A percentile compares a stretch with the other conserved stretches of the same genome.
Evolutionary conservation across 169 alveolate species (phyloP).

Genomic region (Sarcocystis neurona): DNA sequence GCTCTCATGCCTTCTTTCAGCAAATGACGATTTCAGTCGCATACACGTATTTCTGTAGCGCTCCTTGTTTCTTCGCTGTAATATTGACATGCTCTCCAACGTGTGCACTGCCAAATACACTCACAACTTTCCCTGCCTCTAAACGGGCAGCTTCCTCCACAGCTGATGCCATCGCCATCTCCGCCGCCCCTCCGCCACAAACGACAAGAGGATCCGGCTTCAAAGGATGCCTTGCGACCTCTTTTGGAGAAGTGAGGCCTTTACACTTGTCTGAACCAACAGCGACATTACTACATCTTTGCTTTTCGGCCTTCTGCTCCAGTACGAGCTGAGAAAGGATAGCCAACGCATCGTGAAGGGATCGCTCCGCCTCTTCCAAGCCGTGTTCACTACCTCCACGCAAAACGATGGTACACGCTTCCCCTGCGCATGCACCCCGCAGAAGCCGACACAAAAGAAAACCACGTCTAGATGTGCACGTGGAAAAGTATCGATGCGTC

Average conservation of each 20-base stretch:
- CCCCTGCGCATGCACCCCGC: constrained; percentile 56
- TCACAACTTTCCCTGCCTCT: constrained; percentile 89
- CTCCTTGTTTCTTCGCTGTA: too few relatives aligned
- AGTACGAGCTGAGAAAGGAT: constrained; percentile 87
- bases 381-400: constrained; percentile 99
- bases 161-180: constrained; percentile 97
- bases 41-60: too few relatives aligned
- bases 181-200: constrained; percentile 99
- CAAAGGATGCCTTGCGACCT: not conserved
- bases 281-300: too few relatives aligned
- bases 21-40: too few relatives aligned
- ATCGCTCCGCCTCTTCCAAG: constrained; percentile 98
- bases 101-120: not conserved
- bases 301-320: constrained; percentile 49
- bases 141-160: constrained; percentile 93
- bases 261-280: too few relatives aligned
- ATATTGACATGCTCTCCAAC: too few relatives aligned
- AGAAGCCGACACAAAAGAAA: not conserved
- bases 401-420: constrained; percentile 97
- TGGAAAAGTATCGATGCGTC: not conserved
- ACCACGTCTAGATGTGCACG: not conserved
- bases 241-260: not conserved
- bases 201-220: constrained; percentile 87
- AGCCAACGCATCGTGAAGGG: constrained; percentile 99
- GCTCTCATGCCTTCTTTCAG: too few relatives aligned